These are phyloP conservation scores for Cicer judaicum DNA, from an alignment of 306 rosid species.

Conservation along the genomic window DNA sequence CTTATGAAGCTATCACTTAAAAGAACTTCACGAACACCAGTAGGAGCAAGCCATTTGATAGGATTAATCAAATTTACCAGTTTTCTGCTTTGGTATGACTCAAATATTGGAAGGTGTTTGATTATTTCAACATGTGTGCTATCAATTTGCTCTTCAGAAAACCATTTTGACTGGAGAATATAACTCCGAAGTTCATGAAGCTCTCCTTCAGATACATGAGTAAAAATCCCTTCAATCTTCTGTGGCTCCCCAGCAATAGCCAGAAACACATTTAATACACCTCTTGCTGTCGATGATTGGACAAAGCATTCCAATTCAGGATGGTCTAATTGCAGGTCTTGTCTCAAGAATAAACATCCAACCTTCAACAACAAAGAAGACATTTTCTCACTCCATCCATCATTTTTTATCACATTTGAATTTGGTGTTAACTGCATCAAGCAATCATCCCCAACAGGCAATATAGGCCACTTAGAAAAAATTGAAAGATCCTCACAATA, in stretches of 20 bases:
- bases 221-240: conserved; percentile 72
- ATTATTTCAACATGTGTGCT: conserved; percentile 64
- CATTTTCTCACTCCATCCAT: conserved; percentile 99
- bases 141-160: conserved; percentile 75
- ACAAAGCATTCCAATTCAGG: conserved; percentile 78
- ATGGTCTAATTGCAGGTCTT: conserved; percentile 78
- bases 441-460: conserved; percentile 75
- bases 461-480: conserved; percentile 92
- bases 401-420: conserved; percentile 80
- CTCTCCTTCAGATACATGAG: conserved; percentile 83
- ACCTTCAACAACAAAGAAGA: conserved; percentile 79
- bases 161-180: conserved; percentile 97
- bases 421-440: conserved; percentile 76
- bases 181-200: conserved; percentile 92
- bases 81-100: conserved; percentile 79
- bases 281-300: conserved; percentile 78
- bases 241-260: conserved; percentile 76
- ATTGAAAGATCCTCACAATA: conserved; percentile 78
- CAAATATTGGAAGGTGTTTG: conserved; percentile 84
- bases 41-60: conserved; percentile 85
- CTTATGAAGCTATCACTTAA: conserved; percentile 83
- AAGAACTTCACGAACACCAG: conserved; percentile 73
- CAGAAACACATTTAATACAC: conserved; percentile 76
- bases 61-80: conserved; percentile 80
- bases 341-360: conserved; percentile 83